Evolutionary conservation across 2,329 filamentous ascomycete genomes (phyloP), one percentile per base, ranked within the genome.

Genomic region (Malbranchea cinnamomea): DNA sequence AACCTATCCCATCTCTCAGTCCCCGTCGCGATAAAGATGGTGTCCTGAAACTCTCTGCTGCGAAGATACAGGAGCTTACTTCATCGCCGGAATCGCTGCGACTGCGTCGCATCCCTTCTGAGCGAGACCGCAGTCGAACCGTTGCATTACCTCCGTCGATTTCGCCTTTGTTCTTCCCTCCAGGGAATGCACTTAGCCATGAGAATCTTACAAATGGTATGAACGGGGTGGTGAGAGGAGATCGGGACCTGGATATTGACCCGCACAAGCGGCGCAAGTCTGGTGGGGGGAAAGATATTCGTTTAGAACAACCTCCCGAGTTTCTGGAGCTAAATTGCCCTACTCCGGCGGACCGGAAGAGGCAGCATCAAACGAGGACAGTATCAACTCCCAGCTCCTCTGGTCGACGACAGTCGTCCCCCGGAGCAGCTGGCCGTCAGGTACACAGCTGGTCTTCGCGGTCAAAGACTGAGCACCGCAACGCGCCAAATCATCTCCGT

Each of bases 1-100:
- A 21, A 13, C 11, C n/a, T n/a, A n/a, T n/a, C 12, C 5, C 24
- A 2, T 18, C 45, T n/a, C 42, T 42, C 11, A 29, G 17, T 6
- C 36, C 39, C 22, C 33, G 40, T 5, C 43, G 44, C 8, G 48
- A 51, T 13, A 45, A 48, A 28, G 46, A 61, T 4, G 58, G 53
- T 37, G 46, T 63, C 3, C 46, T 66, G 34, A 71, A 67, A 41
- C 49, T 71, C 17, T 70, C 67, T 3, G 60, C 62, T 2, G 58
- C 57, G 23, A 60, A 69, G 45, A 63, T 72, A 2, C 58, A 67
- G 23, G 65, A 68, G 25, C 56, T 72, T 23, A 67, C 65, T 4
- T 36, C 59, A 10, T 66, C 67, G 8, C 63, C 66, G 6, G 56
- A 65, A 10, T 69, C 64, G 23, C 54, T 71, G n/a, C 63, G 67